A percentile compares a stretch with the other conserved stretches of the same genome.
phyloP scores from a whole-genome alignment of 1,139 yeast species.

The Debaryomyces psychrophilus region DNA sequence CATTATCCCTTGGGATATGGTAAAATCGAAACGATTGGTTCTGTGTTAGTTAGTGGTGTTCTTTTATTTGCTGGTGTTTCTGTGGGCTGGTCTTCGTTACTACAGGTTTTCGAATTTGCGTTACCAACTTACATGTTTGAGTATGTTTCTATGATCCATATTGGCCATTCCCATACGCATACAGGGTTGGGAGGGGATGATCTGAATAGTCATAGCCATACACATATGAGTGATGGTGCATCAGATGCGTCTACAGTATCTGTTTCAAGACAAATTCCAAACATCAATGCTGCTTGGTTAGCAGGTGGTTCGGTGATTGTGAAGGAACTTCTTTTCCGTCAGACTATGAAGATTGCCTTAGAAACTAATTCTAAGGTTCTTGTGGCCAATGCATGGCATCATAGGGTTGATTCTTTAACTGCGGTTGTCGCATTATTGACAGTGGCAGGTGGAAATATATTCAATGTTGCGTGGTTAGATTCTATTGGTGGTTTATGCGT shows the following conservation, averaged over 20 bases:
- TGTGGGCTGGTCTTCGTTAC: slow-evolving; percentile 85
- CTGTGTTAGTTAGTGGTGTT: slow-evolving; percentile 82
- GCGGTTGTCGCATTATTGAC: slow-evolving; percentile 89
- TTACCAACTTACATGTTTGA: slow-evolving; percentile 57
- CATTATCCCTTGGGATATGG: slow-evolving; percentile 89
- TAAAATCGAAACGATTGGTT: slow-evolving; percentile 88
- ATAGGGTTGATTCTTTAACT: slow-evolving; percentile 91
- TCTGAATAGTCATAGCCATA: slow-evolving; percentile 33
- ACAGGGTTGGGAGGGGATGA: slow-evolving; percentile 16
- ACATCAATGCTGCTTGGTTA: slow-evolving; percentile 93
- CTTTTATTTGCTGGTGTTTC: slow-evolving; percentile 85
- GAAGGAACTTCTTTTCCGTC: slow-evolving; percentile 84
- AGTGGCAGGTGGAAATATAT: slow-evolving; percentile 80
- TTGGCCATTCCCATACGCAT: slow-evolving; percentile 58
- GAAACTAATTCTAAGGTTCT: slow-evolving; percentile 82
- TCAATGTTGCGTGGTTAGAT: slow-evolving; percentile 82
- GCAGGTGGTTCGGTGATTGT: slow-evolving; percentile 85
- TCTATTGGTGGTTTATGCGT: slow-evolving; percentile 90
- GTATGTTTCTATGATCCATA: slow-evolving; percentile 48
- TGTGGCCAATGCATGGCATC: slow-evolving; percentile 98
- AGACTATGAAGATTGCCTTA: slow-evolving; percentile 78
- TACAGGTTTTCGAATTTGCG: slow-evolving; percentile 68
- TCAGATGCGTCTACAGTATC: slow-evolving; percentile 9
- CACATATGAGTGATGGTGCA: slow-evolving; percentile 22
- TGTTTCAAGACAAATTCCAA: slow-evolving; percentile 48